These are phyloP conservation scores for Pyrenophora graminea DNA, from an alignment of 2,329 filamentous ascomycete species.

Conservation along the genomic window DNA sequence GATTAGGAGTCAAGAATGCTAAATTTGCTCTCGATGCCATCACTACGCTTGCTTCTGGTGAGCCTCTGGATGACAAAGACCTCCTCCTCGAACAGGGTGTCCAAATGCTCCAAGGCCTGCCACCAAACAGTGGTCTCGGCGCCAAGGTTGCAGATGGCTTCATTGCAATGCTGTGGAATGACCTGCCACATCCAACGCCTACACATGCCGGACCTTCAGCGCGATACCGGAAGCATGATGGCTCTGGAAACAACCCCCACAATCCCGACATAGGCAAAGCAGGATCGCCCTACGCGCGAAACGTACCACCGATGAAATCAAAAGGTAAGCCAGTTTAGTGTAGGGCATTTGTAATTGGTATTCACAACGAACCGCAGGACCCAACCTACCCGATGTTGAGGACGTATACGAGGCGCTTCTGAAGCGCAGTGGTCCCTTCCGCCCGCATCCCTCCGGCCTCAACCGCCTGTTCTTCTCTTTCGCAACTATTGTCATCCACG, in stretches of 20 bases:
- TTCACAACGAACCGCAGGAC: slow-evolving; percentile 25
- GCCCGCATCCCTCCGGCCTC: slow-evolving; percentile 69
- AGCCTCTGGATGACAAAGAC: slow-evolving; percentile 65
- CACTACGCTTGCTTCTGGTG: slow-evolving; percentile 65
- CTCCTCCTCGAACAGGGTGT: slow-evolving; percentile 55
- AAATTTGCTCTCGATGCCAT: slow-evolving; percentile 60
- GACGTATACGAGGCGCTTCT: slow-evolving; percentile 66
- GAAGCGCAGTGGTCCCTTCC: slow-evolving; percentile 61
- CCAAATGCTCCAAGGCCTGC: slow-evolving; percentile 57
- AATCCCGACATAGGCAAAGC: slow-evolving; percentile 59
- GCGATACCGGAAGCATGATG: slow-evolving; percentile 48
- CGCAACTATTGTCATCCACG: slow-evolving; percentile 65
- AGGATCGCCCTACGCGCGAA: slow-evolving; percentile 58
- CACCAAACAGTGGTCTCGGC: slow-evolving; percentile 55
- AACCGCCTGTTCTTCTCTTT: slow-evolving; percentile 74
- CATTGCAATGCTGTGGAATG: slow-evolving; percentile 58
- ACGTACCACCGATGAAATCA: slow-evolving; percentile 60
- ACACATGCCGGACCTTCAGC: slow-evolving; percentile 53
- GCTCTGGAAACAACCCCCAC: slow-evolving; percentile 56
- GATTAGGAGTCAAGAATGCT: slow-evolving; percentile 55
- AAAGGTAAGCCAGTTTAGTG: slow-evolving; percentile 44
- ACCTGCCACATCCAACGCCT: slow-evolving; percentile 57
- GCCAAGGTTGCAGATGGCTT: slow-evolving; percentile 56
- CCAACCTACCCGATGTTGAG: slow-evolving; percentile 65
- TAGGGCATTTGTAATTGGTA: not conserved